These are phyloP conservation scores for Neurospora sp. DNA, from an alignment of 495 filamentous ascomycete species.

Conservation along the genomic window DNA sequence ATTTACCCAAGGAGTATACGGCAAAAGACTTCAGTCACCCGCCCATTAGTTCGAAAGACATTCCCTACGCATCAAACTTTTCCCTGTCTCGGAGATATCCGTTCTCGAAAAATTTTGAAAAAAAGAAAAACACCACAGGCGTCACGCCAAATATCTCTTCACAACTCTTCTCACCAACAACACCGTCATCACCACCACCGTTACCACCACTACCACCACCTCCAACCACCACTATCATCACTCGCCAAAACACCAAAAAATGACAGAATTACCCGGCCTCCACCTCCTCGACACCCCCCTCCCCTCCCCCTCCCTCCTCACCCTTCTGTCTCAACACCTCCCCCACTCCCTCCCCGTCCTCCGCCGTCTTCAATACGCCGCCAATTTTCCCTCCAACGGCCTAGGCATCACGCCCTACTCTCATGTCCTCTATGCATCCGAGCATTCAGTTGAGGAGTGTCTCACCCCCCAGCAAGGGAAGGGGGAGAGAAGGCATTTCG, in stretches of 20 bases:
- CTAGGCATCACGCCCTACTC: constrained; percentile 17
- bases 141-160: background rate
- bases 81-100: background rate
- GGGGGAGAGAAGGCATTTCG: too few species aligned
- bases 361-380: constrained; percentile 48
- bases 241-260: too few species aligned
- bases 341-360: constrained; percentile 47
- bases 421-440: constrained; percentile 33
- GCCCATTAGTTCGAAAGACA: background rate
- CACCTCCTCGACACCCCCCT: constrained; percentile 21
- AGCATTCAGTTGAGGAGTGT: background rate
- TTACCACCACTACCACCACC: background rate
- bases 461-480: too few species aligned
- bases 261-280: too few species aligned
- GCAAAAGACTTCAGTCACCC: background rate
- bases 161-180: background rate
- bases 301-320: constrained; percentile 20
- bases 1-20: too few species aligned
- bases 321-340: constrained; percentile 18
- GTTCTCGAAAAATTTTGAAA: background rate
- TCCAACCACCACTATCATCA: too few species aligned
- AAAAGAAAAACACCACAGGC: background rate
- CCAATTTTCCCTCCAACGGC: constrained; percentile 15
- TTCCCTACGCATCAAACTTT: background rate
- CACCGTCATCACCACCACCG: background rate